A percentile compares a stretch with the other conserved stretches of the same genome.
These are phyloP conservation scores for Globisporangium recalcitrans DNA, from an alignment of 352 stramenopile genomes.

Conservation along the genomic window DNA sequence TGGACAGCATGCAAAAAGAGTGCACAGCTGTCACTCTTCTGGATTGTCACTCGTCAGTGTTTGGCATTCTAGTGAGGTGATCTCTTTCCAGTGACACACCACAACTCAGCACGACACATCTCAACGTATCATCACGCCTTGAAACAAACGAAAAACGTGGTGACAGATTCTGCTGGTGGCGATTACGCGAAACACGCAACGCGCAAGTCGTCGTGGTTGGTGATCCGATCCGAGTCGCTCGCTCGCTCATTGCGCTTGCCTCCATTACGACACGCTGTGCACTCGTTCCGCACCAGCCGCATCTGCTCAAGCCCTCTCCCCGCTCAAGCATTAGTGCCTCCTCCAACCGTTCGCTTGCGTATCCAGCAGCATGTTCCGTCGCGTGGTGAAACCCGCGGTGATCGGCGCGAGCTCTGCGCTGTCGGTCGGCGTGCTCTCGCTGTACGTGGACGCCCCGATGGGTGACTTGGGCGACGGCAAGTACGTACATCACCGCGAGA, in stretches of 20 bases:
- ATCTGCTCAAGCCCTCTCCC: background rate
- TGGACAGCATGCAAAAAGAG: no score
- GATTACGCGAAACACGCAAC: slow-evolving; percentile 5
- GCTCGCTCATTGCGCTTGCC: background rate
- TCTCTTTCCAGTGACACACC: no score
- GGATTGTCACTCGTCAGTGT: no score
- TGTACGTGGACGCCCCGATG: slow-evolving; percentile 60
- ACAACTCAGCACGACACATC: no score
- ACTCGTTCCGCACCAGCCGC: background rate
- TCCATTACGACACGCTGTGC: background rate
- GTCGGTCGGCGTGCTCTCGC: slow-evolving; percentile 17
- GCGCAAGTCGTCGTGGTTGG: background rate
- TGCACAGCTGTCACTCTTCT: no score
- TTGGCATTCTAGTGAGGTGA: no score
- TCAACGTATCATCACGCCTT: background rate
- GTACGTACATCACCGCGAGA: slow-evolving; percentile 28
- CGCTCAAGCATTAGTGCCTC: background rate
- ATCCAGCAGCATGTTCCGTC: slow-evolving; percentile 24
- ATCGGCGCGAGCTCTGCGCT: slow-evolving; percentile 18
- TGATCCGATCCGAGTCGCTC: background rate
- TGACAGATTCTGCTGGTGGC: slow-evolving; percentile 6
- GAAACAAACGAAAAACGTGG: background rate
- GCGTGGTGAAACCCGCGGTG: slow-evolving; percentile 17
- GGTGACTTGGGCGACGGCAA: slow-evolving; percentile 48
- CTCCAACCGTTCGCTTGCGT: background rate